Evolutionary conservation across 176 grass and related monocot genomes (phyloP), one percentile per base, ranked within the genome.

Genomic region (Triticum timopheevii): DNA sequence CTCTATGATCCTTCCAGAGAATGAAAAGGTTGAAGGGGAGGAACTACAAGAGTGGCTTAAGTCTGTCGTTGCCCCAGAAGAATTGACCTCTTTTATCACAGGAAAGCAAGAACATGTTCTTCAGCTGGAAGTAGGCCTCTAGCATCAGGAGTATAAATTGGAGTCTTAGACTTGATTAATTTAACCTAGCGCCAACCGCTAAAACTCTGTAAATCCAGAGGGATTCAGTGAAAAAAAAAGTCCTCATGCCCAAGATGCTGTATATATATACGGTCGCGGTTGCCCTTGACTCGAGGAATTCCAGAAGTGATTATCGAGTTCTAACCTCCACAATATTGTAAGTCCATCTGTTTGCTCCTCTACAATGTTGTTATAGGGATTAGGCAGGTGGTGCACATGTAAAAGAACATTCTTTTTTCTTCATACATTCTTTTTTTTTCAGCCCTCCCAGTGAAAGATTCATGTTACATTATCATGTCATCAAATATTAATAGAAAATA

Each of bases 21-120:
- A 99, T 56, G 97, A 99, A 81, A 97, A 97, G 54, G 97, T 99
- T 66, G 94, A 99, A 88, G 97, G 97, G 0, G 94, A 99, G 86
- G 94, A 99, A 63, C 93, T 99, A 82, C 92, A 99, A 86, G 83
- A 93, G 87, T 99, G 97, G 97, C 83, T 99, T 4, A 94, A 99
- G 78, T 93, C 95, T 20, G 97, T 99, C 63, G 94, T 99, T 77
- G 92, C 92, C 42, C 90, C 94, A 54, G 64, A 88, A 85, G 97
- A 99, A 89, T 80, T 99, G 73, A 65, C 71, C 3, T 87, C 83
- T 66, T 99, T 99, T 81, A 83, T 99, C 75, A 82, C 38, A 89
- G 94, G 94, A 61, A 88, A 90, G 63, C 87, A 93, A 62, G 90
- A 89, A 75, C 84, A 79, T 27, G 40, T 90, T 88, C 86, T 93